phyloP scores from a whole-genome alignment of 257 asterid species.

The Prunella vulgaris region DNA sequence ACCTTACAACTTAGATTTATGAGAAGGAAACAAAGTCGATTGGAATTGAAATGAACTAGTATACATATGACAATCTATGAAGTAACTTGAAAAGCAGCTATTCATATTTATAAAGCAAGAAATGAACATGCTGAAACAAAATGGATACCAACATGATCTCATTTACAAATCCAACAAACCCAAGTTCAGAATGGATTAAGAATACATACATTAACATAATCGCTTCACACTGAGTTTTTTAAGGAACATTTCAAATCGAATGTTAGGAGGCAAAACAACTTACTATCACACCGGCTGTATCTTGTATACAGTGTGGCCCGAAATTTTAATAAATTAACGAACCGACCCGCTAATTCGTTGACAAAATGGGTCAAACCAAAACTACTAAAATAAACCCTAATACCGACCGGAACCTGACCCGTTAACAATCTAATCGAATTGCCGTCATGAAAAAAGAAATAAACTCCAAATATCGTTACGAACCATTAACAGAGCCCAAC shows the following conservation, averaged over 20 bases:
- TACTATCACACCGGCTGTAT: not conserved
- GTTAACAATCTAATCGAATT: not conserved
- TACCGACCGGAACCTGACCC: slow-evolving; percentile 33
- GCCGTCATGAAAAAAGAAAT: not conserved
- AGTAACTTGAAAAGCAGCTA: not conserved
- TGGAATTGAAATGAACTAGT: not conserved
- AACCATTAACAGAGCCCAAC: slow-evolving; percentile 19
- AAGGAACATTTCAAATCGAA: not conserved
- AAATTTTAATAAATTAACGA: not conserved
- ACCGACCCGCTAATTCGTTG: slow-evolving; percentile 31
- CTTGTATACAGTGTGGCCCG: slow-evolving; percentile 14
- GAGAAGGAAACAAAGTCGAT: not conserved
- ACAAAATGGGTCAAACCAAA: slow-evolving; percentile 28
- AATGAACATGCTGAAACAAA: slow-evolving; percentile 7
- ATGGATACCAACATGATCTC: not conserved
- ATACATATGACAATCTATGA: not conserved
- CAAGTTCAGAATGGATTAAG: not conserved
- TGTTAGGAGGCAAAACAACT: slow-evolving; percentile 2
- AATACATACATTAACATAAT: not conserved
- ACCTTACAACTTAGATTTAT: not conserved
- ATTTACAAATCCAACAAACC: not conserved
- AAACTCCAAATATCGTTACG: slow-evolving; percentile 14
- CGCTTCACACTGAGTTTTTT: not conserved
- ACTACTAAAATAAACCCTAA: slow-evolving; percentile 32
- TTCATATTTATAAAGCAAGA: not conserved